Base-by-base conservation (phyloP, 768 basidiomycete species). In the Trametes gibbosa region DNA sequence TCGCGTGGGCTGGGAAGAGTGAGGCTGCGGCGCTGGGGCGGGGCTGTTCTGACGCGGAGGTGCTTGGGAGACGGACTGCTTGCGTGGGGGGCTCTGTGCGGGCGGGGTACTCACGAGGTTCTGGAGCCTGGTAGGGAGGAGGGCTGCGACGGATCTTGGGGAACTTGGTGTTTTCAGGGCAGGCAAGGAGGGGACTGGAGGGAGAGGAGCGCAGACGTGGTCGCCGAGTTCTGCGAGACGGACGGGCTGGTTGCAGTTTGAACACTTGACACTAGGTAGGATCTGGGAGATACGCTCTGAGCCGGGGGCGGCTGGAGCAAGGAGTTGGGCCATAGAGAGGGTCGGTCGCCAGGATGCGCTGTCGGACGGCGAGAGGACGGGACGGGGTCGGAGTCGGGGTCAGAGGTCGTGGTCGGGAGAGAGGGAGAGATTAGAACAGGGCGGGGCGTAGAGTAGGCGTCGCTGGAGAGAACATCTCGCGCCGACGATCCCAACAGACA, bases 181-280 rank as follows among this genome's bases (percentile, higher is more conserved):
- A 37, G 68, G 67, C 16, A 72, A 68, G 48, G 83, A 78, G 43
- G 69, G 63, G 10, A 78, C 69, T 17, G 85, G 77, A 1, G 81
- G 79, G 10, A 78, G 65, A 12, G 77, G 72, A 6, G 77, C 63
- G 72, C 94, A 97, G 69, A 84, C 76, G 69, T 96, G 94, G 61
- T 92, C 89, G 37, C 85, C 85, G 35, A 96, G 84, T 46, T 85
- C 79, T 47, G 79, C 74, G 35, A 96, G 78, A 32, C 89, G 84
- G 39, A 97, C 89, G 1, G 81, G 83, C 9, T 76, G 75, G 65
- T 76, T 75, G 70, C 94, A 97, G 29, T 76, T 87, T 2, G 91
- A 91, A 72, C 94, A 97, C 70, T 89, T 95, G 60, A 95, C 87
- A 2, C 85, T 78, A 5, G 94, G 92, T 10, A 96, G 78, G 49